Conservation (phyloP, 2,329 filamentous ascomycete genomes). For the Kalmusia sp. region DNA sequence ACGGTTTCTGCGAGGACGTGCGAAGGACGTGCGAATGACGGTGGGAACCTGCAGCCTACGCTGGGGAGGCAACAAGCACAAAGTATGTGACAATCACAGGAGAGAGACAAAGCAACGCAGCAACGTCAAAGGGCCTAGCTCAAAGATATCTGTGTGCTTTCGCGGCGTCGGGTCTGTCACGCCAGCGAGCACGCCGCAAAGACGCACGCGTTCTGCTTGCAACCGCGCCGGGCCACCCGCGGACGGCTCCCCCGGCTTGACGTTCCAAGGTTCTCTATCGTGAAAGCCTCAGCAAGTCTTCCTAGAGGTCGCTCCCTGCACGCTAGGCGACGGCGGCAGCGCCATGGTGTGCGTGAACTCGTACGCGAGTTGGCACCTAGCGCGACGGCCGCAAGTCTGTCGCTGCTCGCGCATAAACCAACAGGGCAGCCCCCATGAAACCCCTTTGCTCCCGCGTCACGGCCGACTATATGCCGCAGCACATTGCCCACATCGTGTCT, state of each 20-base stretch:
- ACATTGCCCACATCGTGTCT: neutral
- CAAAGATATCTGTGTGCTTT: constrained; percentile 2
- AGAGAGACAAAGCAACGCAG: neutral
- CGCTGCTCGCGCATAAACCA: neutral
- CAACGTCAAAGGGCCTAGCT: neutral
- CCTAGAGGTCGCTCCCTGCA: constrained; percentile 1
- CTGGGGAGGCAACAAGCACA: neutral
- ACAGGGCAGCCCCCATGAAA: neutral
- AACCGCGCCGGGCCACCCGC: neutral
- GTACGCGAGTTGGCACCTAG: neutral
- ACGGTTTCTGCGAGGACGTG: too few relatives aligned
- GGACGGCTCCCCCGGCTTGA: constrained; percentile 2
- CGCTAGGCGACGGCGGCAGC: constrained; percentile 1
- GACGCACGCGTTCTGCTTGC: neutral
- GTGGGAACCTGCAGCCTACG: neutral
- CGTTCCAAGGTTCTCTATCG: constrained; percentile 4
- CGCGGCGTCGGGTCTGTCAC: neutral
- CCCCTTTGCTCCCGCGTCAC: neutral
- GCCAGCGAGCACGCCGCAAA: neutral
- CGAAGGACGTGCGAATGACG: too few relatives aligned
- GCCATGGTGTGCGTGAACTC: neutral
- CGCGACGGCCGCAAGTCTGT: neutral
- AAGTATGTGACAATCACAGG: neutral
- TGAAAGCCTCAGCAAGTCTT: neutral
- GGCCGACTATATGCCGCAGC: neutral